A percentile compares a stretch with the other conserved stretches of the same genome.
These are phyloP conservation scores for Penicillium sp. DNA, from an alignment of 2,329 filamentous ascomycete genomes.

Conservation along the genomic window DNA sequence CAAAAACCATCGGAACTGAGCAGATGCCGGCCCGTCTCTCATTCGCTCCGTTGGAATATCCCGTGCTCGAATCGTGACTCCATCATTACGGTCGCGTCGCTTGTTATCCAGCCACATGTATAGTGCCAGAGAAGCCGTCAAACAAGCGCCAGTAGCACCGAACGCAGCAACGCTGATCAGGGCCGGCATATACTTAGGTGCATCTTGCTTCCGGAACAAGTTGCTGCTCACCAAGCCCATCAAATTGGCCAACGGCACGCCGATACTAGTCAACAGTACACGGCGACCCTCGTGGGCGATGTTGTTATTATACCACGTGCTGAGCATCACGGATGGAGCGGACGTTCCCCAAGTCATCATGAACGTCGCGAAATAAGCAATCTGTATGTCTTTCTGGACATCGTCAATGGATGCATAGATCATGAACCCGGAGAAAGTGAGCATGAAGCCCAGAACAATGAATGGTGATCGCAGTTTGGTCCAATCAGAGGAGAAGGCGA, in stretches of 20 bases:
- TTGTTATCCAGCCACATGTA: slow-evolving; percentile 67
- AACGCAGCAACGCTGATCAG: slow-evolving; percentile 54
- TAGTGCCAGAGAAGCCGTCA: slow-evolving; percentile 55
- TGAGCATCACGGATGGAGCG: slow-evolving; percentile 65
- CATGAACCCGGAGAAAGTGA: slow-evolving; percentile 75
- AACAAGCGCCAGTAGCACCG: slow-evolving; percentile 56
- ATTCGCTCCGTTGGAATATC: slow-evolving; percentile 58
- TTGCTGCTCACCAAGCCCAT: slow-evolving; percentile 71
- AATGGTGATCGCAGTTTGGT: slow-evolving; percentile 69
- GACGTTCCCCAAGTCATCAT: slow-evolving; percentile 82
- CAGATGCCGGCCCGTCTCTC: slow-evolving; percentile 52
- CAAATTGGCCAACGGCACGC: slow-evolving; percentile 71
- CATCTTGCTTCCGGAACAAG: slow-evolving; percentile 62
- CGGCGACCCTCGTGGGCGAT: slow-evolving; percentile 72
- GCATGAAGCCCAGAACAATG: slow-evolving; percentile 67
- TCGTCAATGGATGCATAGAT: slow-evolving; percentile 70
- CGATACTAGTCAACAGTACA: slow-evolving; percentile 66
- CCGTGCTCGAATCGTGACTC: slow-evolving; percentile 52
- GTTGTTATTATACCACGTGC: slow-evolving; percentile 79
- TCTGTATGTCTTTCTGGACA: slow-evolving; percentile 57
- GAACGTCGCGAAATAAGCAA: slow-evolving; percentile 74
- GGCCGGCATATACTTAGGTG: slow-evolving; percentile 65
- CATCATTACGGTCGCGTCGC: slow-evolving; percentile 56
- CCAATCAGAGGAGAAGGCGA: slow-evolving; percentile 69
- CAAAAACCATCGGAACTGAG: slow-evolving; percentile 59